Evolutionary conservation across 1,139 yeast species (phyloP).

Genomic region (Suzukiozyma palmioleophila): DNA sequence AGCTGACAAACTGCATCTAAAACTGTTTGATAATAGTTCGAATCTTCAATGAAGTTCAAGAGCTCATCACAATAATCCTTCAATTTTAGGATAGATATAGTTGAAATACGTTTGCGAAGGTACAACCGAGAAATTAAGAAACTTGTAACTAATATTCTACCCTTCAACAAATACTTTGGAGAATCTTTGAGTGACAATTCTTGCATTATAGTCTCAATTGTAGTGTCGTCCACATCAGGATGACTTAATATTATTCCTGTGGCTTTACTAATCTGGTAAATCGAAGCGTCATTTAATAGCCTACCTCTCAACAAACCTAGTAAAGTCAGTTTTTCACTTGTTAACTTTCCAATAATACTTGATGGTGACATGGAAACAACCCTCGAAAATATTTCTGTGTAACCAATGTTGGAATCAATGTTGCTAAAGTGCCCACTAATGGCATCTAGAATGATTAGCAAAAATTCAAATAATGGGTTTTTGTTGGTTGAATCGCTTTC

Average conservation of each 20-base stretch:
- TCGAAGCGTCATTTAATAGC: slow-evolving; percentile 29
- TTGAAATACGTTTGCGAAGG: slow-evolving; percentile 29
- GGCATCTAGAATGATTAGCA: slow-evolving; percentile 25
- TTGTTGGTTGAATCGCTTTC: slow-evolving; percentile 7
- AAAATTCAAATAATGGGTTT: slow-evolving; percentile 15
- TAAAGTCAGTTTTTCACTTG: slow-evolving; percentile 15
- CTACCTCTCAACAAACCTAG: slow-evolving; percentile 21
- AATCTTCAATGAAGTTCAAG: slow-evolving; percentile 15
- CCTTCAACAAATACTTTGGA: slow-evolving; percentile 16
- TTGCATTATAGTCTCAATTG: slow-evolving; percentile 9
- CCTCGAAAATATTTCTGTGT: slow-evolving; percentile 26
- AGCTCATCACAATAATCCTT: slow-evolving; percentile 15
- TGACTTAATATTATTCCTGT: slow-evolving; percentile 58
- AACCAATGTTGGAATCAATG: slow-evolving; percentile 16
- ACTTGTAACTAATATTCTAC: slow-evolving; percentile 36
- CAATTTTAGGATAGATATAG: slow-evolving; percentile 14
- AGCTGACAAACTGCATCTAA: slow-evolving; percentile 52
- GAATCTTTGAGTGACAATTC: slow-evolving; percentile 10
- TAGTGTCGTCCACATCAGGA: slow-evolving; percentile 16
- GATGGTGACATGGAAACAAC: slow-evolving; percentile 35
- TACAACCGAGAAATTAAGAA: slow-evolving; percentile 50
- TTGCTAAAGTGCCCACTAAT: slow-evolving; percentile 22
- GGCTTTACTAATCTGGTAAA: slow-evolving; percentile 38
- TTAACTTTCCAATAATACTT: slow-evolving; percentile 21
- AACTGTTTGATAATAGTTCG: slow-evolving; percentile 24